Evolutionary conservation across 371 early-diverging fungal genomes (phyloP).

Genomic region (Mortierella sp.): DNA sequence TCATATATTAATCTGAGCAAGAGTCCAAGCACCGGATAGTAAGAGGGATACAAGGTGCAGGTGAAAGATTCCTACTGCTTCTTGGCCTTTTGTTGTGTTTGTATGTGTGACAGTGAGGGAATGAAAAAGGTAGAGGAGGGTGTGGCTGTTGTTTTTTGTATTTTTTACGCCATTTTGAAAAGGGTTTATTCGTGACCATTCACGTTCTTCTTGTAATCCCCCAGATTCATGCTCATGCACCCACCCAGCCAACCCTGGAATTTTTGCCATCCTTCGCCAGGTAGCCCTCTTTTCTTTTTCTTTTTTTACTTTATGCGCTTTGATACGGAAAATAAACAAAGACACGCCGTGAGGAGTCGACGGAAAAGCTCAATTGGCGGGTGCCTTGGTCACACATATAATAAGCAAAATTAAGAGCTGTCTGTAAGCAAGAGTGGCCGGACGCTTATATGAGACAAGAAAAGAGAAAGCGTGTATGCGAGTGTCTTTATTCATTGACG

Average conservation of each 20-base stretch:
- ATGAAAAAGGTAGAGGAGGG: not conserved
- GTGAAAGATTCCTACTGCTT: not conserved
- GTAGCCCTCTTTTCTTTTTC: too few species aligned
- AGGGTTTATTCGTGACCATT: not conserved
- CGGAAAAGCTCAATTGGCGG: not conserved
- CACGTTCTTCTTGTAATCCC: not conserved
- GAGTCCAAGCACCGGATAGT: too few species aligned
- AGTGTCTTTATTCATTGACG: too few species aligned
- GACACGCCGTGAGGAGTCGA: not conserved
- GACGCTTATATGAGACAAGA: too few species aligned
- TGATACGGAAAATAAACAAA: not conserved
- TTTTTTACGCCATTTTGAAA: not conserved
- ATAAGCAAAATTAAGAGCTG: not conserved
- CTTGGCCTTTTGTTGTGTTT: not conserved
- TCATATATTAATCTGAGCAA: too few species aligned
- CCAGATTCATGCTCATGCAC: not conserved
- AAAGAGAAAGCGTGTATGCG: too few species aligned
- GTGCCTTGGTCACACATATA: not conserved
- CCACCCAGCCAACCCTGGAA: not conserved
- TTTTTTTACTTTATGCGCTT: not conserved
- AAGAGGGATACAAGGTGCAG: too few species aligned
- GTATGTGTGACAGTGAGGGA: not conserved
- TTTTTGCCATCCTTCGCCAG: too few species aligned
- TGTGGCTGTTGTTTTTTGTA: conserved; percentile 1
- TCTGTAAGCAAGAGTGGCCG: not conserved